phyloP scores from a whole-genome alignment of 345 rosid species.

The Citrus reticulata region DNA sequence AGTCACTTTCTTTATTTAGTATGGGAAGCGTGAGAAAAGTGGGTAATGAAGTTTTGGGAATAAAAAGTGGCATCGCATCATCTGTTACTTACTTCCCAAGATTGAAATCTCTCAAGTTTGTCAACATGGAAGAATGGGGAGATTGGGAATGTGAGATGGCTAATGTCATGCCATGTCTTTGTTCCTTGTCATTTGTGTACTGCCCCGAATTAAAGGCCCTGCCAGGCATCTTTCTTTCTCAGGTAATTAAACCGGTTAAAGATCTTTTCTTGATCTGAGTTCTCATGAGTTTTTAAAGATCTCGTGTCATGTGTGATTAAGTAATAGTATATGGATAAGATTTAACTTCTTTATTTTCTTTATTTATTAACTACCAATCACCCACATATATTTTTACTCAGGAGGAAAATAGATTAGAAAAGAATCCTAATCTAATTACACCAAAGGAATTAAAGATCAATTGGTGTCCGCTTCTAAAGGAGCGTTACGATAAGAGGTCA shows the following conservation, averaged over 20 bases:
- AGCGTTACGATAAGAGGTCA: background rate
- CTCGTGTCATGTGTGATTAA: no score
- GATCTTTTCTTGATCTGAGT: accelerated
- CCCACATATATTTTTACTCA: no score
- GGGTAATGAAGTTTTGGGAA: background rate
- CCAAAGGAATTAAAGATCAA: background rate
- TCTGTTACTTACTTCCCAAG: conserved; percentile 7
- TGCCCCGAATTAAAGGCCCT: conserved; percentile 7
- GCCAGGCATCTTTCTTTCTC: conserved; percentile 1
- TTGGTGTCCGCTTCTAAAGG: background rate
- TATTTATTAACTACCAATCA: no score
- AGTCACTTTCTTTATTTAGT: background rate
- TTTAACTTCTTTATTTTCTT: no score
- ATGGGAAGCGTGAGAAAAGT: background rate
- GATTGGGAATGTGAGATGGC: background rate
- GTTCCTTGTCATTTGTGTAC: background rate
- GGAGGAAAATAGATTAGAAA: no score
- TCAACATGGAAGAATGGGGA: background rate
- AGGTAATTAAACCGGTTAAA: background rate
- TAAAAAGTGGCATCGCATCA: no score
- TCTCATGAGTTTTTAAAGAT: accelerated
- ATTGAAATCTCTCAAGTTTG: conserved; percentile 1
- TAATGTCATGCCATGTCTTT: background rate
- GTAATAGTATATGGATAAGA: no score
- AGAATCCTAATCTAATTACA: no score